A percentile compares a stretch with the other conserved stretches of the same genome.
phyloP scores from a whole-genome alignment of 441 rosid species.

The Populus hybrid region DNA sequence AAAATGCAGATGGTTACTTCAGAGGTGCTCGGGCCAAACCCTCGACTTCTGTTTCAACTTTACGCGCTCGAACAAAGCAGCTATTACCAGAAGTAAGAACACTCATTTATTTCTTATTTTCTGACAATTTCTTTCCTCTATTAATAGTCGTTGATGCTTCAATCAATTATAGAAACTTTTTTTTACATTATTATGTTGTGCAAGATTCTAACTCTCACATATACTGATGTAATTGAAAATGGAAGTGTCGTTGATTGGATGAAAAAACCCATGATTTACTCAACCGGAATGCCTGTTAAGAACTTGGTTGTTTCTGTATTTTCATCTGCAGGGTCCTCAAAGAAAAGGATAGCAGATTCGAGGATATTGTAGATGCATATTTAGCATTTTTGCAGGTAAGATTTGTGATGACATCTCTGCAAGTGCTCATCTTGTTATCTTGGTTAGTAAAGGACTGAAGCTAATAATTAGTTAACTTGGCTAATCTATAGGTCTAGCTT shows the following conservation, averaged over 20 bases:
- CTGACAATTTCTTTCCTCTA: not conserved
- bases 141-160: not conserved
- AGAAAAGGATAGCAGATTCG: constrained; percentile 62
- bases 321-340: constrained; percentile 55
- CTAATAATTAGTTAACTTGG: not conserved
- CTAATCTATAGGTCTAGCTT: not conserved
- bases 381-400: constrained; percentile 81
- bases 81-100: constrained; percentile 64
- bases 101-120: constrained; percentile 9
- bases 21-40: constrained; percentile 89
- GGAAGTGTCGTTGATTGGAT: not conserved
- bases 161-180: not conserved
- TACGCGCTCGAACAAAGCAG: constrained; percentile 86
- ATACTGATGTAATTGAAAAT: not conserved
- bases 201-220: not conserved
- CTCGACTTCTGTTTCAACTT: constrained; percentile 91
- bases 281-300: not conserved
- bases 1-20: constrained; percentile 86
- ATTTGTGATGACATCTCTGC: constrained; percentile 1
- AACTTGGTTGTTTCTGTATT: constrained; percentile 6
- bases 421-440: constrained; percentile 10
- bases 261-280: not conserved
- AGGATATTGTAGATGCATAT: constrained; percentile 89
- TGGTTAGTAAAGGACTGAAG: not conserved
- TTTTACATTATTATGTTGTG: not conserved